phyloP scores from a whole-genome alignment of 306 rosid genomes.

The Quercus glauca region DNA sequence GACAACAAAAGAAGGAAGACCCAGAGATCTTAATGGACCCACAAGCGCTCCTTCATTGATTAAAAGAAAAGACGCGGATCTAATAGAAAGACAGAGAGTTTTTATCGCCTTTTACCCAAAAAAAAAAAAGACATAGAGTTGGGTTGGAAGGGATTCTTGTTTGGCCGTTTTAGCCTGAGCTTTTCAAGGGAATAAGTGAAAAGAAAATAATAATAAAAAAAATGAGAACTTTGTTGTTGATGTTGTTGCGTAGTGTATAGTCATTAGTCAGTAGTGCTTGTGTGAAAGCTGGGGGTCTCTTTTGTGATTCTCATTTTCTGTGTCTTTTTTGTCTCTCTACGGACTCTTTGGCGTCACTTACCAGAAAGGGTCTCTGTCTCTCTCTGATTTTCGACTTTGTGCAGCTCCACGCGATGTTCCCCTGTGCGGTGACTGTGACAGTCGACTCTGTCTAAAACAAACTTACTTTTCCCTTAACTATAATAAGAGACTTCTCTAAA shows the following conservation, averaged over 20 bases:
- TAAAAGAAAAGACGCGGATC: conserved; percentile 34
- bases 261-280: background rate
- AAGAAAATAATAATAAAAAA: background rate
- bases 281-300: conserved; percentile 47
- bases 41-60: conserved; percentile 24
- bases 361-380: background rate
- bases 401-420: conserved; percentile 20
- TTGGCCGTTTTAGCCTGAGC: conserved; percentile 22
- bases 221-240: conserved; percentile 1
- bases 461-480: background rate
- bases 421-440: background rate
- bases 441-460: background rate
- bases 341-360: background rate
- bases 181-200: background rate
- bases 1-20: conserved; percentile 34
- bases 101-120: too few relatives aligned
- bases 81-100: conserved; percentile 21
- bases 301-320: conserved; percentile 21
- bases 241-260: conserved; percentile 17
- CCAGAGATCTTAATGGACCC: conserved; percentile 55
- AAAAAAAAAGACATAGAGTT: conserved; percentile 10
- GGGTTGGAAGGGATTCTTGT: conserved; percentile 12
- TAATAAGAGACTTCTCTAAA: too few relatives aligned
- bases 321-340: conserved; percentile 17
- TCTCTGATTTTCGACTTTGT: conserved; percentile 10